A percentile compares a stretch with the other conserved stretches of the same genome.
phyloP scores from a whole-genome alignment of 2,329 filamentous ascomycete genomes.

The Gremmenia infestans region DNA sequence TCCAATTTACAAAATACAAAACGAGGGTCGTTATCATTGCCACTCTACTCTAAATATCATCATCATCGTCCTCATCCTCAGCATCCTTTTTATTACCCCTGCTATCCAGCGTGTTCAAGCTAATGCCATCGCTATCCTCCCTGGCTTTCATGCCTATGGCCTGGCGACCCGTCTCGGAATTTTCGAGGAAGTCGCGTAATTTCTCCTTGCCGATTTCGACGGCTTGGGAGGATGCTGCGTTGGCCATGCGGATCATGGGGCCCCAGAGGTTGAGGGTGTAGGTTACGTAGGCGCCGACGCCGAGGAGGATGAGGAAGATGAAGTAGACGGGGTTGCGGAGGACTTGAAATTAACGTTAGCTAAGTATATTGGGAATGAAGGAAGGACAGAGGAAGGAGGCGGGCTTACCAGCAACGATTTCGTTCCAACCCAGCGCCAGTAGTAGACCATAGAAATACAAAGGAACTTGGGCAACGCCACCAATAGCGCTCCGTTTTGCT shows the following conservation, averaged over 20 bases:
- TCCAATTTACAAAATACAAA: too few species aligned
- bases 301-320: constrained; percentile 74
- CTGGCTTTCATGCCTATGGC: constrained; percentile 69
- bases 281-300: constrained; percentile 76
- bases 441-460: constrained; percentile 91
- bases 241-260: constrained; percentile 91
- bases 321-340: constrained; percentile 92
- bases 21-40: not conserved
- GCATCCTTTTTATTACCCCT: constrained; percentile 47
- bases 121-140: constrained; percentile 44
- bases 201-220: constrained; percentile 88
- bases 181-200: constrained; percentile 83
- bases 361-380: not conserved
- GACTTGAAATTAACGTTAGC: constrained; percentile 48
- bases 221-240: constrained; percentile 81
- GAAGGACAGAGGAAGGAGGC: not conserved
- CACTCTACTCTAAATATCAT: constrained; percentile 22
- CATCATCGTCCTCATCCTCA: constrained; percentile 42
- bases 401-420: constrained; percentile 81
- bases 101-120: constrained; percentile 56
- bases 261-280: constrained; percentile 94
- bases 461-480: constrained; percentile 88
- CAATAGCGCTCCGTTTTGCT: constrained; percentile 93
- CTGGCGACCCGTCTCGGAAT: constrained; percentile 77
- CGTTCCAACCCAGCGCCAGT: constrained; percentile 95